A percentile compares a stretch with the other conserved stretches of the same genome.
Conservation (phyloP, 1,139 yeast species). For the Yamadazyma aaseri region DNA sequence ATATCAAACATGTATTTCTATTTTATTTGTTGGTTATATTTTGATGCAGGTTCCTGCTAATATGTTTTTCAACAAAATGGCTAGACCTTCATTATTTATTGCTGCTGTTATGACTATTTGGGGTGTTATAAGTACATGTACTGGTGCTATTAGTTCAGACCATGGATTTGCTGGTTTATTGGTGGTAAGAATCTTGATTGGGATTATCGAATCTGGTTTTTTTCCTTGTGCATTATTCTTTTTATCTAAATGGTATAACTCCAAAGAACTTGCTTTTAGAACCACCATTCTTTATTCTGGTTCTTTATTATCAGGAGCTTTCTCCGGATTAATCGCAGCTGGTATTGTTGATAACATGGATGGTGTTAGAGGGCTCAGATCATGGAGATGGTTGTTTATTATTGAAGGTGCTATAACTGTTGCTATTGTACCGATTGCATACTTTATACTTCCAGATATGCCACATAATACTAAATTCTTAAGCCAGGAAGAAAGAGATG, state of each 20-base stretch:
- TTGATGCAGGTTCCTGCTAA: constrained; percentile 58
- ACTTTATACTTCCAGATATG: constrained; percentile 68
- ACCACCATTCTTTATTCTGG: constrained; percentile 62
- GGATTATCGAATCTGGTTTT: constrained; percentile 59
- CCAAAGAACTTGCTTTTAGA: constrained; percentile 49
- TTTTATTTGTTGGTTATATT: constrained; percentile 62
- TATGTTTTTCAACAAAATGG: constrained; percentile 47
- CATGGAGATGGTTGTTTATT: constrained; percentile 76
- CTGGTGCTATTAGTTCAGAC: constrained; percentile 16
- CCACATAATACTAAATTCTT: constrained; percentile 56
- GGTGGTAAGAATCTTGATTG: constrained; percentile 50
- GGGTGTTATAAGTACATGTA: constrained; percentile 52
- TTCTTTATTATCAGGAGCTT: constrained; percentile 75
- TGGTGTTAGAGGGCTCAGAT: constrained; percentile 35
- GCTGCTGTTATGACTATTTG: constrained; percentile 50
- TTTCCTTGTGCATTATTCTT: constrained; percentile 53
- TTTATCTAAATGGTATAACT: constrained; percentile 49
- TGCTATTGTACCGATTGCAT: constrained; percentile 54
- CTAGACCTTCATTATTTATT: constrained; percentile 51
- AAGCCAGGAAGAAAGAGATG: constrained; percentile 46
- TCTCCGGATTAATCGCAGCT: constrained; percentile 68
- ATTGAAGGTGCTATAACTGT: constrained; percentile 74
- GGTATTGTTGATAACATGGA: constrained; percentile 43
- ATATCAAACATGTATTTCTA: constrained; percentile 55
- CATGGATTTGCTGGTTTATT: constrained; percentile 42